A percentile compares a stretch with the other conserved stretches of the same genome.
Conservation (phyloP, 495 filamentous ascomycete species). For the Penicillium psychrofluorescens region DNA sequence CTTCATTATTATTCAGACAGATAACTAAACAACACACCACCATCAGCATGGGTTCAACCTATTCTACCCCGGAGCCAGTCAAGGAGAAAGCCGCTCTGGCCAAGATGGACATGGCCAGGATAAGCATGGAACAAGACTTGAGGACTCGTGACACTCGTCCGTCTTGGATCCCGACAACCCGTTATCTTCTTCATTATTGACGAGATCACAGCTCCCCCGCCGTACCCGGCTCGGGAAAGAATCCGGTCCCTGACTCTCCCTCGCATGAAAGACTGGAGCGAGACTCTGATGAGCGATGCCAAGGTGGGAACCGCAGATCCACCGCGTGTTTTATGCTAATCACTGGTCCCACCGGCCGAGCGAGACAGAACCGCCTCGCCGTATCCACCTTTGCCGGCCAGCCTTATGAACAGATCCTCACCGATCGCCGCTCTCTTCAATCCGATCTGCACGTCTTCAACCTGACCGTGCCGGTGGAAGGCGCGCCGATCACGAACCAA, state of each 20-base stretch:
- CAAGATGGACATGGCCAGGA: background rate
- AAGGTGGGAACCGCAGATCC: constrained; percentile 9
- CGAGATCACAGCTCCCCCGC: constrained; percentile 3
- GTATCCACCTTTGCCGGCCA: constrained; percentile 57
- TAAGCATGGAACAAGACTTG: too few relatives aligned
- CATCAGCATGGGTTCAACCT: background rate
- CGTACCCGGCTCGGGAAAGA: constrained; percentile 12
- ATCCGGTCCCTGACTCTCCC: constrained; percentile 5
- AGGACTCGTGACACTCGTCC: too few relatives aligned
- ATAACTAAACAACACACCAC: too few relatives aligned
- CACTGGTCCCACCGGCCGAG: background rate
- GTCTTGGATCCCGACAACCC: too few relatives aligned
- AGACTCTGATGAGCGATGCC: constrained; percentile 10
- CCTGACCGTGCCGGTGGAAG: constrained; percentile 73
- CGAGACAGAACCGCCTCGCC: constrained; percentile 52
- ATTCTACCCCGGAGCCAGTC: constrained; percentile 1
- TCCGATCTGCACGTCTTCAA: constrained; percentile 75
- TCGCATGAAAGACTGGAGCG: constrained; percentile 12
- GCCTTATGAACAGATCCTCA: constrained; percentile 46
- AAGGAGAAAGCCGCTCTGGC: background rate
- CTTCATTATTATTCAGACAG: too few relatives aligned
- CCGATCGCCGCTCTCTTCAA: constrained; percentile 40
- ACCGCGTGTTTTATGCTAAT: background rate
- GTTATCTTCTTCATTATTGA: too few relatives aligned
- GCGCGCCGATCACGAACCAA: constrained; percentile 79